Percentiles rank a stretch among this genome's conserved stretches.
Conservation (phyloP, 345 rosid species). For the Kernera saxatilis region DNA sequence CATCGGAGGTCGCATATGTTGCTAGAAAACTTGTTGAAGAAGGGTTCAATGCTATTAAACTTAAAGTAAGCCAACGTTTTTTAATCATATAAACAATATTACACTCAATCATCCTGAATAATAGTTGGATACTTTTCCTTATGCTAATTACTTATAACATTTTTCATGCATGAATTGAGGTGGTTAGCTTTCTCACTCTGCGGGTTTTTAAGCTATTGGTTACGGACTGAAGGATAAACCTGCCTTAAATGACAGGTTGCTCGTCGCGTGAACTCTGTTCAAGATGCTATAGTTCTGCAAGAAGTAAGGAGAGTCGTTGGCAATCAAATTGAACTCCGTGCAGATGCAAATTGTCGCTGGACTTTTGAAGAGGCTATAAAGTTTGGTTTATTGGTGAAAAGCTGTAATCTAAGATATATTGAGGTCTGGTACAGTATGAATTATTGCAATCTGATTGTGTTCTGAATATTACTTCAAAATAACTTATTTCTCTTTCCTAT, state of each 20-base stretch:
- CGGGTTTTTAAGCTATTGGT: slow-evolving; percentile 10
- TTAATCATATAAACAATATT: neutral
- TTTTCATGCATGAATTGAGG: neutral
- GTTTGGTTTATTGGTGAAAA: slow-evolving; percentile 63
- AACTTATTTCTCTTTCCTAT: slow-evolving; percentile 5
- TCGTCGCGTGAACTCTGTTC: slow-evolving; percentile 56
- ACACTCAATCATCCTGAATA: slow-evolving; percentile 12
- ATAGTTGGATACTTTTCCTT: neutral
- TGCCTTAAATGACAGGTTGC: slow-evolving; percentile 61
- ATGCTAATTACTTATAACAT: neutral
- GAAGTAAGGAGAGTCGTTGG: slow-evolving; percentile 82
- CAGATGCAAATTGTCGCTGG: slow-evolving; percentile 92
- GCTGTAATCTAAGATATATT: slow-evolving; percentile 70
- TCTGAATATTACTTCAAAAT: neutral
- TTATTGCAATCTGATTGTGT: neutral
- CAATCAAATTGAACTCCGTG: slow-evolving; percentile 63
- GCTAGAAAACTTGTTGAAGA: slow-evolving; percentile 66
- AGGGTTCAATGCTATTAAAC: slow-evolving; percentile 81
- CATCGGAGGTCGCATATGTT: slow-evolving; percentile 60
- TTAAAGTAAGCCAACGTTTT: slow-evolving; percentile 53
- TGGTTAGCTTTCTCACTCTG: neutral
- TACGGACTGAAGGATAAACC: slow-evolving; percentile 14
- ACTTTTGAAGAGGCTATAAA: slow-evolving; percentile 66
- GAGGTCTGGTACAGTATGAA: slow-evolving; percentile 47
- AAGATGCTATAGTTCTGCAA: slow-evolving; percentile 73